Percentiles rank a stretch among this genome's conserved stretches.
These are phyloP conservation scores for Glonium stellatum DNA, from an alignment of 495 filamentous ascomycete genomes.

Conservation along the genomic window DNA sequence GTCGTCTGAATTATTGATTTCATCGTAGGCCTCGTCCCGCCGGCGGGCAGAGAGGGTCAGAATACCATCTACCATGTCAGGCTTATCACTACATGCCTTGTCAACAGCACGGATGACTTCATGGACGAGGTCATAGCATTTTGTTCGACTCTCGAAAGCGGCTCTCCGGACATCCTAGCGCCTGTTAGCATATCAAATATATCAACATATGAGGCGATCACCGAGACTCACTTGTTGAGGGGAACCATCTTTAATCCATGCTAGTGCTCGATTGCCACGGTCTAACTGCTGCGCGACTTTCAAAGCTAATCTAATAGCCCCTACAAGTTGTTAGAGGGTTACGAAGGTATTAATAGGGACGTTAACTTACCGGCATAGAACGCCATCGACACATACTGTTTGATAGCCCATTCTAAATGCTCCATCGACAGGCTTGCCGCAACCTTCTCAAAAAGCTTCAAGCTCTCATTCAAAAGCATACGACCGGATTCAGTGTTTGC, in stretches of 20 bases:
- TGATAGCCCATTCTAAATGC: conserved; percentile 68
- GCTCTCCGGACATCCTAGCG: conserved; percentile 58
- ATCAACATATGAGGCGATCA: not conserved
- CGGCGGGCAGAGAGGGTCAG: conserved; percentile 66
- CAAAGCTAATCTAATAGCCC: conserved; percentile 84
- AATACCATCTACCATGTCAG: conserved; percentile 69
- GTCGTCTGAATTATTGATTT: conserved; percentile 77
- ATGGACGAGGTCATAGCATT: conserved; percentile 79
- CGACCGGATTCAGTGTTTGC: conserved; percentile 70
- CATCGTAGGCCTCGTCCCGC: conserved; percentile 75
- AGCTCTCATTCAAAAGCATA: conserved; percentile 76
- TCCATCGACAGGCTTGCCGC: conserved; percentile 71
- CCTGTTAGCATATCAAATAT: conserved; percentile 37
- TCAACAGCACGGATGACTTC: conserved; percentile 71
- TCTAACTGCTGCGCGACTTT: conserved; percentile 74
- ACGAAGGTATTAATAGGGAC: not conserved
- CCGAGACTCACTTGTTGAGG: conserved; percentile 44
- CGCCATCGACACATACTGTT: conserved; percentile 67
- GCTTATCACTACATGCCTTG: conserved; percentile 52
- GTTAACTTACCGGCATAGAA: conserved; percentile 62
- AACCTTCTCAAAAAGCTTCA: conserved; percentile 81
- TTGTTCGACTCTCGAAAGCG: conserved; percentile 61
- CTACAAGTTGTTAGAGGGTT: conserved; percentile 33
- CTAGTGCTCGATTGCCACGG: conserved; percentile 70
- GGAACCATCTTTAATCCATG: conserved; percentile 63